Base-by-base conservation (phyloP, 352 stramenopile genomes). In the Globisporangium cederbergense region DNA sequence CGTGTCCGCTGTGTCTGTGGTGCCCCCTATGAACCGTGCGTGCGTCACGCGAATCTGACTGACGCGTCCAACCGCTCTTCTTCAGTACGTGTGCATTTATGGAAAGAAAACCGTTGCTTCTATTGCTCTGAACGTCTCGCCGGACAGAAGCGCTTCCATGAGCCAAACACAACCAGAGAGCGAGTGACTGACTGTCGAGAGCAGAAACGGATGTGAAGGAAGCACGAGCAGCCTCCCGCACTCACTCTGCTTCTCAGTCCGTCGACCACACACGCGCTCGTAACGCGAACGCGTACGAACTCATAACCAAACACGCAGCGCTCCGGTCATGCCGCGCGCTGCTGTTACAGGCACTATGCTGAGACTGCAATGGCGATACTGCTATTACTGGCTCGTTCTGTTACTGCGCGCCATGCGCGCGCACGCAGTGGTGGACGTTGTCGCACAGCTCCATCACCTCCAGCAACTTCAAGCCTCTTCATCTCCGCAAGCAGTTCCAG, bases 401-500 rank as follows among this genome's bases (percentile, higher is more conserved):
- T 4, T 51, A 28, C 51, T 43, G 6, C 51, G 18, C 25, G 32
- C 10, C 8, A 11, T 25, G 13, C 50, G 16, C 16, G 50, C 45
- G 4, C 30, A 46, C 32, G 52, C 52, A 13, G 52, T 45, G 52
- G 52, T 58, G 3, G 52, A 58, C 18, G 52, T 58, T n/a, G 32
- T 58, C 30, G 32, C 52, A 32, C 52, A 58, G 30, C 30, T 58
- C 8, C 52, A 58, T 10, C 52, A 30, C 52, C 30, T 58, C 52
- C 52, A 58, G 32, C 52, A 46, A 20, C 52, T 45, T n/a, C 52
- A 58, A 18, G 18, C 10, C 10, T n/a, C 52, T 6, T 20, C 46
- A n/a, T 20, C 52, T 4, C 6, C 46, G 38, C 4, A 9, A 13
- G 11, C 32, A 32, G 2, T 11, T 18, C 7, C 10, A 30, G 52